These are phyloP conservation scores for Elsinoe fawcettii DNA, from an alignment of 2,329 filamentous ascomycete genomes.

Conservation along the genomic window DNA sequence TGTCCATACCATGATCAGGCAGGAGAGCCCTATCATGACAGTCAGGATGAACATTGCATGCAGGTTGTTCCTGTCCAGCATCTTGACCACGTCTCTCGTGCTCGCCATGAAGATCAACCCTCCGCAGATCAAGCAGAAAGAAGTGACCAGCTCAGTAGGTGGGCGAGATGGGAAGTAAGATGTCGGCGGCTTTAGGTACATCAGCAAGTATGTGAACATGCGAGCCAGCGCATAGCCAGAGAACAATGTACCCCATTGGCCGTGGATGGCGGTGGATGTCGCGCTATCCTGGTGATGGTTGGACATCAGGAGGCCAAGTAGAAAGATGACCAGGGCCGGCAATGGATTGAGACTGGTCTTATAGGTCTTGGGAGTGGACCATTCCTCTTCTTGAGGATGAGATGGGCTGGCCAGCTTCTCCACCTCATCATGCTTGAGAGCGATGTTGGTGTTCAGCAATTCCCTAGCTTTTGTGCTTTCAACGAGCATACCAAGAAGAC, in stretches of 20 bases:
- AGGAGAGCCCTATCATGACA: slow-evolving; percentile 73
- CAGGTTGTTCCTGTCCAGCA: slow-evolving; percentile 68
- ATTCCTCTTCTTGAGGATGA: slow-evolving; percentile 33
- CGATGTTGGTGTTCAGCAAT: slow-evolving; percentile 39
- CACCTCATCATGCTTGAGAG: slow-evolving; percentile 15
- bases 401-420: slow-evolving; percentile 18
- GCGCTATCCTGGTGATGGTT: slow-evolving; percentile 78
- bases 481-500: slow-evolving; percentile 49
- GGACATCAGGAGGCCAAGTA: slow-evolving; percentile 91
- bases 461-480: slow-evolving; percentile 50
- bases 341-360: slow-evolving; percentile 77
- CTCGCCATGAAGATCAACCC: slow-evolving; percentile 91
- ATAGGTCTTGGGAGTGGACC: slow-evolving; percentile 59
- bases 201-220: slow-evolving; percentile 67
- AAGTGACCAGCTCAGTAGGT: slow-evolving; percentile 77
- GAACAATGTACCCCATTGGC: slow-evolving; percentile 84
- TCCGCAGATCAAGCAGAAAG: slow-evolving; percentile 81
- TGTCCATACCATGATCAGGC: slow-evolving; percentile 77
- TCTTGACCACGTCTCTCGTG: slow-evolving; percentile 58
- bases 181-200: slow-evolving; percentile 72
- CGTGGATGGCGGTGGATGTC: slow-evolving; percentile 85
- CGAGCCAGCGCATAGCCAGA: slow-evolving; percentile 73
- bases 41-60: slow-evolving; percentile 94
- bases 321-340: slow-evolving; percentile 74
- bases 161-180: slow-evolving; percentile 76